These are phyloP conservation scores for Neophaeococcomyces aloes DNA, from an alignment of 2,329 filamentous ascomycete species.

Conservation along the genomic window DNA sequence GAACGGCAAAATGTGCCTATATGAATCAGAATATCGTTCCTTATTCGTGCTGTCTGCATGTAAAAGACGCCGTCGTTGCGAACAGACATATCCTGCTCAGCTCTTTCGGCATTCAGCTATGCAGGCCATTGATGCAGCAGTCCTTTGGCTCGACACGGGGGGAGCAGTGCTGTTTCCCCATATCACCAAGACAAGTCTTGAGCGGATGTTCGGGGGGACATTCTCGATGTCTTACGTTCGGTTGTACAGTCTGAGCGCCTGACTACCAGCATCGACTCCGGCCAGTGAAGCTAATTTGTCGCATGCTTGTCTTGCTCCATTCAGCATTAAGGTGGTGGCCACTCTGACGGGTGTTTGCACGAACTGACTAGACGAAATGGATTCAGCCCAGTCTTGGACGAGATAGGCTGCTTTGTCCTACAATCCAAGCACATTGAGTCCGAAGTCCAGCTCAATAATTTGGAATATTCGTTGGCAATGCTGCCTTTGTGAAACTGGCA, in stretches of 20 bases:
- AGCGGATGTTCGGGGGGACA: background rate
- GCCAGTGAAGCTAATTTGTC: background rate
- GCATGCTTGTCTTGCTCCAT: background rate
- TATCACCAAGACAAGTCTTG: background rate
- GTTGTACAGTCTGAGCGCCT: constrained; percentile 1
- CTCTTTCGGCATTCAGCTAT: too few species aligned
- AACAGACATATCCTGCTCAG: too few species aligned
- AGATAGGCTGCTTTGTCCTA: constrained; percentile 1
- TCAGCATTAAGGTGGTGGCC: background rate
- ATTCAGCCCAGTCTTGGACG: background rate
- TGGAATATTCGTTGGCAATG: constrained; percentile 2
- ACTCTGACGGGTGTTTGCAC: background rate
- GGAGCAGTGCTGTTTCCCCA: too few species aligned
- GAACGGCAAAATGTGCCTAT: too few species aligned
- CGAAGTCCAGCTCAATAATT: too few species aligned
- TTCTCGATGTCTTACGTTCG: background rate
- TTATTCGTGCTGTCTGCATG: too few species aligned
- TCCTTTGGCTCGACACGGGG: too few species aligned
- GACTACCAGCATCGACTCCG: background rate
- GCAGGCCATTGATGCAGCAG: too few species aligned
- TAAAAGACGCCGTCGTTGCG: too few species aligned
- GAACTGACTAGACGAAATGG: background rate
- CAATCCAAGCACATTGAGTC: too few species aligned
- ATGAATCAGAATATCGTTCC: too few species aligned
- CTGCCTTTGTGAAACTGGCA: background rate